Evolutionary conservation across 768 basidiomycete species (phyloP).

Genomic region (Symmetrospora coprosmae): DNA sequence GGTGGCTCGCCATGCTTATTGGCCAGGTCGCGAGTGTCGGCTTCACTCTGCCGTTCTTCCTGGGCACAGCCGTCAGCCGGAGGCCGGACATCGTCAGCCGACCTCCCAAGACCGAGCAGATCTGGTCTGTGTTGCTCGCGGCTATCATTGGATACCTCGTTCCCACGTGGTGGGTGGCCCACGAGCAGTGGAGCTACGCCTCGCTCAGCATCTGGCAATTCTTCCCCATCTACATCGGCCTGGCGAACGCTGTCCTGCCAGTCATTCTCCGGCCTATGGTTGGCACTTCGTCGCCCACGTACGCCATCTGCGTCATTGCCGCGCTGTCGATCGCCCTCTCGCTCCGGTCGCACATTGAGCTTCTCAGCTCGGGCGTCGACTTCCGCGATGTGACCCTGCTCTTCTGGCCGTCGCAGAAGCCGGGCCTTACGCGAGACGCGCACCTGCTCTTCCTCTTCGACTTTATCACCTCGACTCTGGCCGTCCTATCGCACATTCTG

Average conservation of each 20-base stretch:
- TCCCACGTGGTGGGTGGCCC: neutral
- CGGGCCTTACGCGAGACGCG: neutral
- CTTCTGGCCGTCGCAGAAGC: conserved; percentile 1
- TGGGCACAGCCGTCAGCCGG: neutral
- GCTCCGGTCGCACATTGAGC: neutral
- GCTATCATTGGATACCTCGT: conserved; percentile 1
- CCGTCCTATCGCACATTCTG: neutral
- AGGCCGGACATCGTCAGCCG: neutral
- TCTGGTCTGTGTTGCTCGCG: conserved; percentile 8
- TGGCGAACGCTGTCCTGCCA: neutral
- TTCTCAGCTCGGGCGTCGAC: conserved; percentile 8
- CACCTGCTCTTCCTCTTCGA: conserved; percentile 14
- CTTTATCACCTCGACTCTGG: conserved; percentile 3
- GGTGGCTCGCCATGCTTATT: neutral
- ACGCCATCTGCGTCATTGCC: neutral
- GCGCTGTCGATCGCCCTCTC: neutral
- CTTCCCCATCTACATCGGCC: neutral
- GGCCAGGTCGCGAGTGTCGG: neutral
- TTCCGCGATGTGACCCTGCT: conserved; percentile 14
- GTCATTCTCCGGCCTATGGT: neutral
- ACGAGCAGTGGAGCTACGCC: conserved; percentile 3
- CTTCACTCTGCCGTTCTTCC: neutral
- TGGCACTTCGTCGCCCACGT: neutral
- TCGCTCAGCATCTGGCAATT: conserved; percentile 12
- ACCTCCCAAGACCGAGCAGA: neutral